Percentiles rank a stretch among this genome's conserved stretches.
Conservation (phyloP, 306 rosid genomes). For the Acacia confusa region DNA sequence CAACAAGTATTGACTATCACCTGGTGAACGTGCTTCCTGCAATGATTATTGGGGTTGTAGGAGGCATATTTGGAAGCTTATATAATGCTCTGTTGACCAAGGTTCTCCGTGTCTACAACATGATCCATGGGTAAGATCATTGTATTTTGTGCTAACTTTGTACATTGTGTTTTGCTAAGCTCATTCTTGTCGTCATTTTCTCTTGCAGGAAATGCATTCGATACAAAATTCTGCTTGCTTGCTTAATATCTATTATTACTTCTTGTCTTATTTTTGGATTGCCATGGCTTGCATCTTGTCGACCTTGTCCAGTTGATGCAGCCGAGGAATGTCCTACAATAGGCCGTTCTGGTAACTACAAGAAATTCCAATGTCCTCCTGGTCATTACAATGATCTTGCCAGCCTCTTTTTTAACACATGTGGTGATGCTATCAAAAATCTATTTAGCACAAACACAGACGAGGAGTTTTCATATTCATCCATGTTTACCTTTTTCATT, state of each 20-base stretch:
- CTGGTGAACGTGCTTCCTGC: conserved; percentile 76
- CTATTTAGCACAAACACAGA: conserved; percentile 79
- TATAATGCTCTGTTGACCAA: conserved; percentile 65
- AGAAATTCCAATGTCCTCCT: conserved; percentile 86
- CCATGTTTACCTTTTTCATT: conserved; percentile 63
- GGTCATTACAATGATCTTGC: conserved; percentile 90
- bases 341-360: conserved; percentile 96
- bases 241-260: conserved; percentile 72
- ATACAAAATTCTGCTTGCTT: conserved; percentile 71
- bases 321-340: conserved; percentile 87
- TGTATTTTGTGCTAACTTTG: background rate
- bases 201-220: conserved; percentile 69
- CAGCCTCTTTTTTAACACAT: conserved; percentile 94
- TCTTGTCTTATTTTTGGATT: conserved; percentile 92
- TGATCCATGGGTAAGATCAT: conserved; percentile 71
- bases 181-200: conserved; percentile 29
- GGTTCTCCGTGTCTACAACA: conserved; percentile 75
- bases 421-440: conserved; percentile 89
- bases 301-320: conserved; percentile 72
- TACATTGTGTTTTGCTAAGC: conserved; percentile 21
- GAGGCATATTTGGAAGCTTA: conserved; percentile 87
- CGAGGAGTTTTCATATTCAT: conserved; percentile 59
- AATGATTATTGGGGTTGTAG: conserved; percentile 68
- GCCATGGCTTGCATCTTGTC: conserved; percentile 87
- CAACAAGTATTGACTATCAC: conserved; percentile 71